A percentile compares a stretch with the other conserved stretches of the same genome.
Evolutionary conservation across 2,329 filamentous ascomycete genomes (phyloP).

Genomic region (Beauveria rudraprayagi): DNA sequence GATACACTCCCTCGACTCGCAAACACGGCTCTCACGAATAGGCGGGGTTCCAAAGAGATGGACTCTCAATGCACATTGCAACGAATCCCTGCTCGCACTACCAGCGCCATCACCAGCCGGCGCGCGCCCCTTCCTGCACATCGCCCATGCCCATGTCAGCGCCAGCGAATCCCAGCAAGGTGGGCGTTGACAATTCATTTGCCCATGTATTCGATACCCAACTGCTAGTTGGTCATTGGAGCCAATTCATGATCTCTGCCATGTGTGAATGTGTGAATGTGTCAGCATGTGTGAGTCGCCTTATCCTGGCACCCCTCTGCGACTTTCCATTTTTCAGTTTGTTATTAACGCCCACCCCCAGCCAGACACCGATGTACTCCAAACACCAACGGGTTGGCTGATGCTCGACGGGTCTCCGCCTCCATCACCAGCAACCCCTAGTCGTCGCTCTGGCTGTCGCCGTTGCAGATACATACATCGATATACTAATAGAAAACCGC

Average conservation of each 20-base stretch:
- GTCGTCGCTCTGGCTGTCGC: background rate
- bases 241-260: too few relatives aligned
- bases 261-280: too few relatives aligned
- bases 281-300: too few relatives aligned
- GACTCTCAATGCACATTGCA: background rate
- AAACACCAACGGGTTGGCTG: background rate
- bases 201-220: too few relatives aligned
- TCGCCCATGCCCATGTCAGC: too few relatives aligned
- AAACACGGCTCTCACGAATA: background rate
- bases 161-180: too few relatives aligned
- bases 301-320: background rate
- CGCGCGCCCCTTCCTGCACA: too few relatives aligned
- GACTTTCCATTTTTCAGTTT: background rate
- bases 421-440: background rate
- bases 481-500: background rate
- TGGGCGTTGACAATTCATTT: too few relatives aligned
- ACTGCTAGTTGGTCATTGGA: too few relatives aligned
- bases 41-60: background rate
- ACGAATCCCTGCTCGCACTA: background rate
- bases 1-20: background rate
- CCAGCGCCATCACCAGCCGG: too few relatives aligned
- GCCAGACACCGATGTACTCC: background rate
- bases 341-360: background rate
- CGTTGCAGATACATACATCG: background rate
- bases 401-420: background rate